Evolutionary conservation across 306 rosid genomes (phyloP).

Genomic region (Aeschynomene evenia): DNA sequence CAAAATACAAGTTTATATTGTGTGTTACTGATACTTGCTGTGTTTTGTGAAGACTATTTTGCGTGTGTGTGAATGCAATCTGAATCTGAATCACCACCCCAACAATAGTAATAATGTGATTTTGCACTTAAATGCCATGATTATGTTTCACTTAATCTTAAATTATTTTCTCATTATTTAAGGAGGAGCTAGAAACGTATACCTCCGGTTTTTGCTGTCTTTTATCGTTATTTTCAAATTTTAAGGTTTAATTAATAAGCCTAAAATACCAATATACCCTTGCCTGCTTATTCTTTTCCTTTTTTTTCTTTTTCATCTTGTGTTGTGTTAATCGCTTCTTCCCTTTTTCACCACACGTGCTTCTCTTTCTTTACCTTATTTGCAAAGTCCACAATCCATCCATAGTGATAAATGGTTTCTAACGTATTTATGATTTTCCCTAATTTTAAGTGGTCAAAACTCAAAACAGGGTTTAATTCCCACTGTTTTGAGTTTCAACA

Average conservation of each 20-base stretch:
- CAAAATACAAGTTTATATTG: neutral
- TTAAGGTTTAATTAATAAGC: neutral
- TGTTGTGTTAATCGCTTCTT: neutral
- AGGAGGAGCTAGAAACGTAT: constrained; percentile 19
- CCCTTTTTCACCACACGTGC: neutral
- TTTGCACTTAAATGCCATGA: neutral
- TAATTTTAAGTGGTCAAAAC: neutral
- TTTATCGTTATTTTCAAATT: constrained; percentile 35
- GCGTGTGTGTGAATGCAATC: neutral
- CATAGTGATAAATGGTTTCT: neutral
- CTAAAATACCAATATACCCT: constrained; percentile 38
- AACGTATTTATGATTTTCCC: neutral
- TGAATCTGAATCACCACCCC: neutral
- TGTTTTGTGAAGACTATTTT: constrained; percentile 8
- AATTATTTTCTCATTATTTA: constrained; percentile 24
- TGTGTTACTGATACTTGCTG: neutral
- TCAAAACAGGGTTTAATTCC: neutral
- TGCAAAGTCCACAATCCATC: neutral
- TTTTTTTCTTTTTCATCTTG: neutral
- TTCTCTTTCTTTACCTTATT: neutral
- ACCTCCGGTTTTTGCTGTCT: constrained; percentile 42
- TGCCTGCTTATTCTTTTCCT: neutral
- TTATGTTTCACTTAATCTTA: constrained; percentile 1
- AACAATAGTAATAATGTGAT: neutral
- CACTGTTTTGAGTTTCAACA: neutral